phyloP scores from a whole-genome alignment of 1,284 basidiomycete species.

The Tremellales sp. region DNA sequence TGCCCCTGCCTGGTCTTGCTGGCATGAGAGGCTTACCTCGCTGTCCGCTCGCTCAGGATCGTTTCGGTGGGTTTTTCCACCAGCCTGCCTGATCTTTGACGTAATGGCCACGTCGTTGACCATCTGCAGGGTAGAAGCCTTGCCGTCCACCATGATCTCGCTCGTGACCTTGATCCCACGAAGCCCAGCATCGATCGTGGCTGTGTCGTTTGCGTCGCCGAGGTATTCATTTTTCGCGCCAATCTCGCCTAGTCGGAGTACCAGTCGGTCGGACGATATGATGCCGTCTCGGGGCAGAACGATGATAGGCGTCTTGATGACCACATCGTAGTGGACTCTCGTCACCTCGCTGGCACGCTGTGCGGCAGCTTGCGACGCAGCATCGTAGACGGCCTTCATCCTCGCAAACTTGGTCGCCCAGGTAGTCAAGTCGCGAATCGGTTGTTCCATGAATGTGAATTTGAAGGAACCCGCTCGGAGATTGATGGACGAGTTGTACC shows the following conservation, averaged over 20 bases:
- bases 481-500: slow-evolving; percentile 80
- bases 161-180: slow-evolving; percentile 82
- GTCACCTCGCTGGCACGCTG: slow-evolving; percentile 81
- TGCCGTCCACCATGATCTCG: slow-evolving; percentile 56
- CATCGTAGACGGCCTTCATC: slow-evolving; percentile 90
- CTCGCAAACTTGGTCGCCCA: slow-evolving; percentile 85
- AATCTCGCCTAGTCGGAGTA: slow-evolving; percentile 86
- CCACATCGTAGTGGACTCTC: slow-evolving; percentile 85
- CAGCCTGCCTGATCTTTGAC: slow-evolving; percentile 63
- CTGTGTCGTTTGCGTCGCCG: slow-evolving; percentile 51
- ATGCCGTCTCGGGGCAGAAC: slow-evolving; percentile 74
- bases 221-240: slow-evolving; percentile 75
- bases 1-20: slow-evolving; percentile 8
- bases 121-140: slow-evolving; percentile 66
- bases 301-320: slow-evolving; percentile 88
- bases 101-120: slow-evolving; percentile 86
- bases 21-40: slow-evolving; percentile 54
- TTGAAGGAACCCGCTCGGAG: slow-evolving; percentile 88
- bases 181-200: slow-evolving; percentile 72
- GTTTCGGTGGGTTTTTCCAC: slow-evolving; percentile 41
- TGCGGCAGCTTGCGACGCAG: slow-evolving; percentile 84
- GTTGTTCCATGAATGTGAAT: slow-evolving; percentile 81
- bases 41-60: slow-evolving; percentile 62
- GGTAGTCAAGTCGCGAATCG: slow-evolving; percentile 76
- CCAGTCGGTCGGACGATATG: slow-evolving; percentile 64